Evolutionary conservation across 2,329 filamentous ascomycete species (phyloP).

Genomic region (Colletotrichum camelliae): DNA sequence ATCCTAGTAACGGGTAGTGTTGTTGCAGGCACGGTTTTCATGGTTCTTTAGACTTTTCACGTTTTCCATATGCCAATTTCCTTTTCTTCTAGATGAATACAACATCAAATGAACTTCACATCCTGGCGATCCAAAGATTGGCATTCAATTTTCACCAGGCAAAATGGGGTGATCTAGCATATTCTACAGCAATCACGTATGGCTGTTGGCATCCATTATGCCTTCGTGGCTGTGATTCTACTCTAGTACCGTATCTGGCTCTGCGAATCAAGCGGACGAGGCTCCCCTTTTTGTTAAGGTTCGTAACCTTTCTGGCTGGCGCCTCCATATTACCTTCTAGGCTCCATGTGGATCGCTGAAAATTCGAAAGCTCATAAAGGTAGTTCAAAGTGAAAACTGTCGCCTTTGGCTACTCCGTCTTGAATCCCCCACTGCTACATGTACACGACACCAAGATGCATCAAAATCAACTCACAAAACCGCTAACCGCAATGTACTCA

Average conservation of each 20-base stretch:
- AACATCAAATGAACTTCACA: neutral
- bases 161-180: no score
- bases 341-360: neutral
- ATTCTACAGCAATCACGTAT: no score
- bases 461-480: neutral
- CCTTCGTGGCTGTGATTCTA: neutral
- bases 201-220: no score
- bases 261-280: neutral
- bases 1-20: constrained; percentile 56
- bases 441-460: neutral
- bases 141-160: no score
- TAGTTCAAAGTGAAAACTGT: neutral
- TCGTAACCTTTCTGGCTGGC: neutral
- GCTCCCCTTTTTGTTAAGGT: neutral
- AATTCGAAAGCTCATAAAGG: neutral
- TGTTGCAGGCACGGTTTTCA: constrained; percentile 28
- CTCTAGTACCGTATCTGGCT: neutral
- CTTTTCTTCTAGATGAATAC: neutral
- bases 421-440: neutral
- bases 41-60: neutral
- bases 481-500: neutral
- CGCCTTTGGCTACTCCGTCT: neutral
- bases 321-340: neutral
- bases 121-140: neutral
- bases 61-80: neutral